Base-by-base conservation (phyloP, 2,329 filamentous ascomycete genomes). In the Cladosporium austrohemisphaericum region DNA sequence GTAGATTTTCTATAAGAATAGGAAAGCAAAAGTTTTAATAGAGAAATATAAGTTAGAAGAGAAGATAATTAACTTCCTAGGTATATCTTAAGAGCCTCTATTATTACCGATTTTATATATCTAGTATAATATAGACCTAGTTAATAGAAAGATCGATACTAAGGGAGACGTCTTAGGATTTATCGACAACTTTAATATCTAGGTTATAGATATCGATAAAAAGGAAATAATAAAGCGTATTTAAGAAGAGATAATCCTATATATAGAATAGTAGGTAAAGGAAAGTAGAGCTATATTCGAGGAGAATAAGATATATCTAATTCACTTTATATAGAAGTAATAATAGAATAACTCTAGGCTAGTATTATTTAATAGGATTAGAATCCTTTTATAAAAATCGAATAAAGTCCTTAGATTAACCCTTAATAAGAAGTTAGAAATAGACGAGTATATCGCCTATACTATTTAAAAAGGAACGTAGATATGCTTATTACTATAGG, bases 91-190 rank as follows among this genome's bases (percentile, higher is more conserved):
- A 52, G 64, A 64, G 3, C 71, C 64, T 2, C 65, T 62, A 5
- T 53, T 71, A 5, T 71, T 65, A 6, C 65, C 58, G 11, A 63
- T 68, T 16, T 52, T 68, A 13, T 71, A 68, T 50, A 61, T 69
- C 4, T 66, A 65, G 53, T 69, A 67, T 55, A 71, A 71, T 45
- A 62, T 63, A 48, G 62, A 70, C 49, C 59, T 71, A 10, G 61
- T 71, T 7, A 51, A 70, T 46, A 41, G 52, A 35, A 48, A 52
- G 20, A 68, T 70, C 37, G 52, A 63, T 35, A 51, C 48, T 26
- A 40, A 61, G 20, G 55, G 58, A 44, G 64, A 60, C 58, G 60
- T 26, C 4, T 58, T 65, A 38, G 59, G 55, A 25, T 65, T 63
- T 40, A 48, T 65, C 3, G 55, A 65, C 41, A 55, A 64, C 52